Base-by-base conservation (phyloP, 345 rosid species). In the Bruguiera sexangula region DNA sequence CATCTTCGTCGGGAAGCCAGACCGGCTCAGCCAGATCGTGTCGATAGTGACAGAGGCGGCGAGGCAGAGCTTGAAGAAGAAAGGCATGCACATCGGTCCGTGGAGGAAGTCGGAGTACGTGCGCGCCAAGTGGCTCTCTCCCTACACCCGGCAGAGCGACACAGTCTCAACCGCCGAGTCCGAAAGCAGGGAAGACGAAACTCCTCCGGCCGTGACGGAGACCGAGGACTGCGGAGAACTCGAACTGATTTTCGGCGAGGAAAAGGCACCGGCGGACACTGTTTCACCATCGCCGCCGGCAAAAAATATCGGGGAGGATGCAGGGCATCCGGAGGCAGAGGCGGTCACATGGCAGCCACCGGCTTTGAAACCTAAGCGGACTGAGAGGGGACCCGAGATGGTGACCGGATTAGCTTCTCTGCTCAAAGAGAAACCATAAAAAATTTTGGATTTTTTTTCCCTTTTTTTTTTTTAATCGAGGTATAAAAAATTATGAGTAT, bases 391-490 rank as follows among this genome's bases (percentile, higher is more conserved):
- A 71, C 73, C 83, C 70, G 87, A 87, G 82, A 70, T 87, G 51
- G 95, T 94, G 76, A 91, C 96, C 75, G 96, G 96, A 71, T 84
- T 94, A 69, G 97, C 96, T 73, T 87, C 86, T 62, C 92, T 94
- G n/a, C 83, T 94, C 30, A 84, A 80, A 67, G 88, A 86, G 83
- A 86, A 81, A 65, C 80, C 89, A 32, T 94, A 81, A 87, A 75
- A 79, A 78, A 57, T 75, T 84, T 89, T 85, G 79, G 76, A 66
- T 5, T 51, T 31, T 75, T 69, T 70, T 72, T 63, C 39, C 71
- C 52, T 65, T 69, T 39, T 53, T 66, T 48, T 27, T 37, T 64
- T 58, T 32, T 24, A 62, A 39, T 64, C 30, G 71, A 59, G 63
- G 63, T 64, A 66, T 46, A 72, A 75, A 76, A 70, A 53, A 64